Conservation (phyloP, 345 rosid genomes). For the Populus simonii region DNA sequence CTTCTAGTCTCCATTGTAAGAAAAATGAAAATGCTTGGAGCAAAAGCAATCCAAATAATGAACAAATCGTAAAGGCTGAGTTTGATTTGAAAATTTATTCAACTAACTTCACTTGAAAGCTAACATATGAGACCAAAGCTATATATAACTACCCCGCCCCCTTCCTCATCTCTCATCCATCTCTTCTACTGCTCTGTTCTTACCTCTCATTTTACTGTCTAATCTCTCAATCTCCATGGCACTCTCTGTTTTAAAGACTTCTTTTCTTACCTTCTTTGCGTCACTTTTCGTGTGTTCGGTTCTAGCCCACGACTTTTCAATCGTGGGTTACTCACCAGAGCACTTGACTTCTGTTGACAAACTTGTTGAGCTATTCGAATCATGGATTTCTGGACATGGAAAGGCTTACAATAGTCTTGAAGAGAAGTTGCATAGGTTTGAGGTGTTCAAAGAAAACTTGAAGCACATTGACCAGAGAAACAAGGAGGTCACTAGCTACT, state of each 20-base stretch:
- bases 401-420: conserved; percentile 56
- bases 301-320: conserved; percentile 65
- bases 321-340: conserved; percentile 62
- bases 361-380: conserved; percentile 62
- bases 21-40: conserved; percentile 25
- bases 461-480: conserved; percentile 71
- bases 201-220: not conserved
- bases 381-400: conserved; percentile 67
- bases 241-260: conserved; percentile 22
- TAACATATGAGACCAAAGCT: conserved; percentile 22
- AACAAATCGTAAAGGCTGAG: conserved; percentile 52
- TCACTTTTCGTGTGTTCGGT: conserved; percentile 36
- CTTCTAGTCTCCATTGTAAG: not conserved
- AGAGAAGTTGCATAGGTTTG: conserved; percentile 62
- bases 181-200: not conserved
- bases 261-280: conserved; percentile 35
- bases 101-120: conserved; percentile 58
- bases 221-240: conserved; percentile 30
- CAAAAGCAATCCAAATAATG: conserved; percentile 31
- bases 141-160: conserved; percentile 24
- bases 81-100: conserved; percentile 22
- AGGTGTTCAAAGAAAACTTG: conserved; percentile 71
- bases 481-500: conserved; percentile 52
- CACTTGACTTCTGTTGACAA: conserved; percentile 53
- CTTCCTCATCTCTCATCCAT: conserved; percentile 17